Percentiles rank a stretch among this genome's conserved stretches.
Evolutionary conservation across 352 stramenopile genomes (phyloP).

Genomic region (Globisporangium recalcitrans): DNA sequence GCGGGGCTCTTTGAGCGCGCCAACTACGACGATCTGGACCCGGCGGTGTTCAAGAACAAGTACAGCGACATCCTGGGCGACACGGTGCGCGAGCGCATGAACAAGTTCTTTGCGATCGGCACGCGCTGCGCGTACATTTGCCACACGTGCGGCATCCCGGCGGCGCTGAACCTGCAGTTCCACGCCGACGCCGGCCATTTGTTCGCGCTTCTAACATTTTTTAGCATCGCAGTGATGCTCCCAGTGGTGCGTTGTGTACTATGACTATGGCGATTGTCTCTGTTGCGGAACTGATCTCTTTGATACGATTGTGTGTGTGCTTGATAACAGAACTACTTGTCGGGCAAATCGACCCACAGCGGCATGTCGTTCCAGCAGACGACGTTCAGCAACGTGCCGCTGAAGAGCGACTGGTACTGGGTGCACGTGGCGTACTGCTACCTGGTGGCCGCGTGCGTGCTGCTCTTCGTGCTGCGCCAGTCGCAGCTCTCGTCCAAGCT

Average conservation of each 20-base stretch:
- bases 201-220: conserved; percentile 56
- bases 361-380: conserved; percentile 61
- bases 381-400: conserved; percentile 79
- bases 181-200: conserved; percentile 60
- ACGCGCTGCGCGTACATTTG: conserved; percentile 53
- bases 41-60: conserved; percentile 32
- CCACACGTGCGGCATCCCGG: conserved; percentile 60
- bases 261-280: background rate
- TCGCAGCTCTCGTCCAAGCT: conserved; percentile 42
- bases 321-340: conserved; percentile 60
- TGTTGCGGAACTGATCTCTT: background rate
- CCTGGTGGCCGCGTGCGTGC: conserved; percentile 44
- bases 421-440: conserved; percentile 76
- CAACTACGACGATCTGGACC: conserved; percentile 60
- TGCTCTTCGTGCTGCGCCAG: conserved; percentile 44
- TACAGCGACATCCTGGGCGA: conserved; percentile 43
- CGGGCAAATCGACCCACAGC: conserved; percentile 31
- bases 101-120: conserved; percentile 38
- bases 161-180: conserved; percentile 60
- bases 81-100: conserved; percentile 36
- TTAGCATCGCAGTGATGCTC: conserved; percentile 63
- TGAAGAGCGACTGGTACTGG: conserved; percentile 78
- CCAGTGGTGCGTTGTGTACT: conserved; percentile 47
- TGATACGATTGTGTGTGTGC: background rate
- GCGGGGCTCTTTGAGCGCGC: conserved; percentile 63